Base-by-base conservation (phyloP, 129 eudicot genomes). In the Artemisia tridentata region DNA sequence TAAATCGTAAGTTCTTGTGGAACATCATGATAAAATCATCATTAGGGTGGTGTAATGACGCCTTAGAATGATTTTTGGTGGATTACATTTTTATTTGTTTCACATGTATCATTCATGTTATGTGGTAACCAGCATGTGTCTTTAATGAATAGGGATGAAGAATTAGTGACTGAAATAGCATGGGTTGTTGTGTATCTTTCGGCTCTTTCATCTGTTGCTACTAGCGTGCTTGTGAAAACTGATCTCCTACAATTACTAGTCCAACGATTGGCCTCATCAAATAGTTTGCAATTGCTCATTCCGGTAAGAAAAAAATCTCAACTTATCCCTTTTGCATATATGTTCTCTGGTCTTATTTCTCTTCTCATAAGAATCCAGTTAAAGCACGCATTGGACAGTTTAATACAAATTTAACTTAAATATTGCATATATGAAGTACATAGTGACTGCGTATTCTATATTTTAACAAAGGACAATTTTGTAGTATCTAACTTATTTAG, bases 111-210 rank as follows among this genome's bases (percentile, higher is more conserved):
- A 25, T 20, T 45, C 58, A 60, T 71, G 68, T 21, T n/a, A 8
- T 47, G 5, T 60, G 49, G 48, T 72, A 60, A 25, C 11, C 21
- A n/a, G n/a, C n/a, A n/a, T n/a, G 45, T 27, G 11, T 48, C 6
- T n/a, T 71, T 49, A 13, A 67, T 75, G 61, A 31, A 48, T 80
- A 92, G 96, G 78, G 98, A 89, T 45, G 98, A 87, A 58, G 96
- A 92, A 52, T 59, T 90, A 75, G 88, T 89, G 9, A 93, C 99
- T 58, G 99, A 93, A 93, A 88, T 93, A 73, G 95, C 97, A 73
- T 93, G 99, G 99, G 92, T 93, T 46, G 97, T 87, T 16, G 99
- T 93, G 69, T 93, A 93, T 80, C 88, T 93, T 45, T 81, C 99
- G 21, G 97, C 99, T 9, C 99, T 93, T 63, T 93, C 99, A 72